These are phyloP conservation scores for Cystoisospora suis DNA, from an alignment of 169 alveolate species.

Conservation along the genomic window DNA sequence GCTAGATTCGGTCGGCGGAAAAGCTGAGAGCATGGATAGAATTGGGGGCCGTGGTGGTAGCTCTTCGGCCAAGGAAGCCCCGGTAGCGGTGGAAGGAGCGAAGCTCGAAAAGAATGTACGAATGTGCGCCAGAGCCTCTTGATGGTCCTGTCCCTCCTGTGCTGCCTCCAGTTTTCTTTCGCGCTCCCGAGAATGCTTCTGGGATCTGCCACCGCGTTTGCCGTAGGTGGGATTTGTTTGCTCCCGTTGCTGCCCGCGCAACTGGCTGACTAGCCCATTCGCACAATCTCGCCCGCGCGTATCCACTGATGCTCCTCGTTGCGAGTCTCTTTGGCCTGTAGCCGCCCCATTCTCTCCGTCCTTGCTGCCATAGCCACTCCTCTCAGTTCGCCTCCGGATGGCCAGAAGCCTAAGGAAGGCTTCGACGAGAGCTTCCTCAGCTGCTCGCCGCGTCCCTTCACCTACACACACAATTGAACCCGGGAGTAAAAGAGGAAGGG, in stretches of 20 bases:
- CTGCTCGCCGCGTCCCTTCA: constrained; percentile 25
- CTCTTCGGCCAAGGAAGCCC: background rate
- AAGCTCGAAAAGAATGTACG: background rate
- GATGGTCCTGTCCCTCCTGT: too few relatives aligned
- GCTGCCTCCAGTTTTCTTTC: too few relatives aligned
- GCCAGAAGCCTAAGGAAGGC: background rate
- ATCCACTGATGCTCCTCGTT: too few relatives aligned
- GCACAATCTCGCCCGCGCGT: too few relatives aligned
- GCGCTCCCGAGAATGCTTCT: too few relatives aligned
- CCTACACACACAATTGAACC: background rate
- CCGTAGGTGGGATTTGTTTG: too few relatives aligned
- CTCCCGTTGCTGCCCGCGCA: too few relatives aligned
- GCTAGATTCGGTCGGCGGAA: background rate
- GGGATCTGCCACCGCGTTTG: too few relatives aligned
- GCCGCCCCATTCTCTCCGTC: background rate
- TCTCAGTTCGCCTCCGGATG: too few relatives aligned
- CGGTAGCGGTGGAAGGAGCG: background rate
- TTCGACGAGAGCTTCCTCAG: background rate
- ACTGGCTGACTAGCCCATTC: too few relatives aligned
- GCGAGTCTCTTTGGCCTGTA: background rate
- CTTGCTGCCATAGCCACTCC: background rate
- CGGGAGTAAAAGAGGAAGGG: background rate
- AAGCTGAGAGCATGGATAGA: background rate
- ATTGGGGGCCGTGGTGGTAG: constrained; percentile 28
- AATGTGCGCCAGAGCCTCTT: background rate